Conservation (phyloP, 1,284 basidiomycete species). For the Malassezia japonica region DNA sequence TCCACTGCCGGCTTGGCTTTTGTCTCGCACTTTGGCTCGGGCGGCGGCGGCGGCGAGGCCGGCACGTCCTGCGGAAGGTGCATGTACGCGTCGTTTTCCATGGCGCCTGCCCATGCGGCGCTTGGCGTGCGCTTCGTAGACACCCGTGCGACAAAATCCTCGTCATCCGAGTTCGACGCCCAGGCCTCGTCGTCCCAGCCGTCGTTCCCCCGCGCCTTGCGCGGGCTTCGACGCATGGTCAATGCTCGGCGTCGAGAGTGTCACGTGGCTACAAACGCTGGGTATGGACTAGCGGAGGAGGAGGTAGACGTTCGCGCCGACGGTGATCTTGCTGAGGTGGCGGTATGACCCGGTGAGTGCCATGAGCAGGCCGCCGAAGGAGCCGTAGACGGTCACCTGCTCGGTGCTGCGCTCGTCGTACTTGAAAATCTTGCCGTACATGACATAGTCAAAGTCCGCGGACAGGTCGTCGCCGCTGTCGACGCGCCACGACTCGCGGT, state of each 20-base stretch:
- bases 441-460: constrained; percentile 96
- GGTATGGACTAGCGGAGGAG: constrained; percentile 57
- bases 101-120: not conserved
- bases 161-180: constrained; percentile 44
- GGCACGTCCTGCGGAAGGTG: constrained; percentile 18
- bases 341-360: constrained; percentile 85
- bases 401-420: constrained; percentile 79
- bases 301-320: constrained; percentile 85
- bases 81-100: constrained; percentile 16
- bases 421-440: constrained; percentile 99
- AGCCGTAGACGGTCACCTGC: constrained; percentile 82
- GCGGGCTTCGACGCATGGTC: constrained; percentile 3
- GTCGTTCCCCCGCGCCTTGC: not conserved
- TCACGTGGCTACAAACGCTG: not conserved
- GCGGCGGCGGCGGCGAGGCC: constrained; percentile 1
- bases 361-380: constrained; percentile 92
- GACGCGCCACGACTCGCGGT: constrained; percentile 73
- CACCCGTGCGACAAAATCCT: constrained; percentile 40
- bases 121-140: constrained; percentile 11
- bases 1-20: constrained; percentile 13
- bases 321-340: constrained; percentile 80
- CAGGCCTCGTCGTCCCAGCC: constrained; percentile 45
- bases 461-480: constrained; percentile 77
- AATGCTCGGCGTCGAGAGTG: not conserved
- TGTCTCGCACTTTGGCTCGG: not conserved